Evolutionary conservation across 768 basidiomycete genomes (phyloP), one percentile per base, ranked within the genome.

Genomic region (Pleurotus ostreatus): DNA sequence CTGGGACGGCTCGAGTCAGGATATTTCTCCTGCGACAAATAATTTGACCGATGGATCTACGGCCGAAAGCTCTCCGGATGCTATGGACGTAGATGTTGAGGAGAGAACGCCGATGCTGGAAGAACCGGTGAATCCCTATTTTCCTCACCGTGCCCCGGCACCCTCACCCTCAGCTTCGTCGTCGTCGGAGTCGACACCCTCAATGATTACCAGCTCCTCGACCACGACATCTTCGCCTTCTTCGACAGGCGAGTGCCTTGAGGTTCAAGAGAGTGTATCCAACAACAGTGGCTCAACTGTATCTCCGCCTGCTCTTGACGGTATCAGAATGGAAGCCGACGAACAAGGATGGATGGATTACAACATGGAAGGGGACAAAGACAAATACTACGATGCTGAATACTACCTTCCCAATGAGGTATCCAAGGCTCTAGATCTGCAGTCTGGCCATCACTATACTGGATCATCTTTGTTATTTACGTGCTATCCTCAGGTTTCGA

Each of bases 121-220:
- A 30, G 51, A 40, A 4, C 54, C 30, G 0, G 41, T 40, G 39
- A 67, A 57, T 65, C 67, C 20, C 60, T 68, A 49, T 63, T 59
- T 18, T 65, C 72, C 39, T 63, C 67, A 6, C 59, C 66, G 40
- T 62, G 68, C 5, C 57, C 66, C 48, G 20, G 60, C 65, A 43
- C 57, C 58, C 11, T 59, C 64, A 46, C 55, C 55, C 4, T 56
- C 65, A 7, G 63, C 66, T 7, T 65, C 61, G 15, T 58, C 62
- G 11, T 55, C 59, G 4, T 60, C 63, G 8, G 62, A 63, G 41
- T 57, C 62, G 7, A 46, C 60, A 25, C 38, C 59, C 43, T 56
- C 44, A 40, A 46, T 34, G 15, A 55, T 30, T 5, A 37, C 51
- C 34, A 55, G 23, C 3, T 45, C 54, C 9, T 55, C 55, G 23